phyloP scores from a whole-genome alignment of 768 basidiomycete species.

The Russula olivacea region DNA sequence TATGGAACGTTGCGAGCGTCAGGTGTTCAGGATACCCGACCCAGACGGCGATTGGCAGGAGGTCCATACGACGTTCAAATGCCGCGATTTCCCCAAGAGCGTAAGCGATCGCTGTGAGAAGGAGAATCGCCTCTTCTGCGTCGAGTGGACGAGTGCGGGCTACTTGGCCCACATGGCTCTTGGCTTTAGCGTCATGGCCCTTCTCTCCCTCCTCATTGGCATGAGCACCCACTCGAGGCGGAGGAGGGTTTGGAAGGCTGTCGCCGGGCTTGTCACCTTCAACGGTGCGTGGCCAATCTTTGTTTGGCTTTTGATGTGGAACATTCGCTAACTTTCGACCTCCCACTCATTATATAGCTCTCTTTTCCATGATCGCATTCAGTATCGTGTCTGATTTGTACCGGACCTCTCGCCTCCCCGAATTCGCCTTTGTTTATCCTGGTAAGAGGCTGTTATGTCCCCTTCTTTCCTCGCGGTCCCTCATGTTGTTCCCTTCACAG shows the following conservation, averaged over 20 bases:
- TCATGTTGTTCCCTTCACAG: constrained; percentile 34
- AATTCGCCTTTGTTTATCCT: constrained; percentile 52
- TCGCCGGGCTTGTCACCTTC: constrained; percentile 56
- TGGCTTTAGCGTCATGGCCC: constrained; percentile 55
- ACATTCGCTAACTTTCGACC: background rate
- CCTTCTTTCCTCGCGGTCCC: constrained; percentile 1
- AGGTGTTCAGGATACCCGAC: constrained; percentile 43
- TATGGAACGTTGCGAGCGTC: constrained; percentile 49
- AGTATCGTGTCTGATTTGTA: constrained; percentile 59
- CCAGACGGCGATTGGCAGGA: constrained; percentile 39
- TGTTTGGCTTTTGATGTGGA: background rate
- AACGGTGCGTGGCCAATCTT: constrained; percentile 42
- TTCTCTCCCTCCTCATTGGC: constrained; percentile 57
- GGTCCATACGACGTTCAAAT: constrained; percentile 51
- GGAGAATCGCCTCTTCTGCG: constrained; percentile 55
- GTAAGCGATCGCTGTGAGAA: constrained; percentile 43
- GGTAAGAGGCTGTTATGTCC: constrained; percentile 38
- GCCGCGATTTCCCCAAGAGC: constrained; percentile 58
- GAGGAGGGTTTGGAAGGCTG: constrained; percentile 70
- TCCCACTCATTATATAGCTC: constrained; percentile 34
- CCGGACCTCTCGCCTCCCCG: constrained; percentile 38
- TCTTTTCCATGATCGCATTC: constrained; percentile 57
- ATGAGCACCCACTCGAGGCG: constrained; percentile 68
- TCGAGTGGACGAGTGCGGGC: constrained; percentile 63
- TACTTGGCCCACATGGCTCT: constrained; percentile 60